Base-by-base conservation (phyloP, 345 rosid species). In the Eucalyptus brandiana region DNA sequence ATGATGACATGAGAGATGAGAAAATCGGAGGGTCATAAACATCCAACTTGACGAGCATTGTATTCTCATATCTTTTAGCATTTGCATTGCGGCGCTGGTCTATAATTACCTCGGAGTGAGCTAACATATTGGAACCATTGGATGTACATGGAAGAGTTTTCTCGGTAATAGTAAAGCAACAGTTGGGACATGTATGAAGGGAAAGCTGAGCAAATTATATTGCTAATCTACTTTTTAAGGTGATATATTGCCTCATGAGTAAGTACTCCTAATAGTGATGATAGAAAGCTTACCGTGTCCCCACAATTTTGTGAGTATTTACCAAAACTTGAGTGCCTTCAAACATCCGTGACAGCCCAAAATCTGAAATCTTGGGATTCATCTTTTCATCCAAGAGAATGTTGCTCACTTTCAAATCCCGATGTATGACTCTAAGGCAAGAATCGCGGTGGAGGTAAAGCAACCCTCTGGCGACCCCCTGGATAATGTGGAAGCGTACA, bases 391-490 rank as follows among this genome's bases (percentile, higher is more conserved):
- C 37, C 72, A 65, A 30, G 72, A 62, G 72, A 30, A 65, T 13
- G 34, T 65, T 65, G 37, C 72, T 65, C 72, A 65, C 72, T 65
- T 65, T 65, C 72, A 65, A 65, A 65, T 65, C 72, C 17, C 72
- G 72, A 65, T 30, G 72, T 65, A 93, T 92, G 3, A 95, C 92
- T 87, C 92, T 76, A 44, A 80, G 91, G 18, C 94, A 91, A 45
- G 96, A 94, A 89, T 94, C 96, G 32, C 92, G 94, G 32, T 93
- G 94, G 44, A 93, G 93, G 53, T 92, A 91, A 44, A 92, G 89
- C 32, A 91, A 40, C 47, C 94, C 93, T 49, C 80, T 89, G 2
- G 92, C 93, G 40, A 92, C 89, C 45, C 93, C 93, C 13, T 80
- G 51, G 17, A 90, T 87, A 28, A 91, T 93, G 23, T 72, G 60